Conservation (phyloP, 352 stramenopile genomes). For the Phytophthora pinifolia region DNA sequence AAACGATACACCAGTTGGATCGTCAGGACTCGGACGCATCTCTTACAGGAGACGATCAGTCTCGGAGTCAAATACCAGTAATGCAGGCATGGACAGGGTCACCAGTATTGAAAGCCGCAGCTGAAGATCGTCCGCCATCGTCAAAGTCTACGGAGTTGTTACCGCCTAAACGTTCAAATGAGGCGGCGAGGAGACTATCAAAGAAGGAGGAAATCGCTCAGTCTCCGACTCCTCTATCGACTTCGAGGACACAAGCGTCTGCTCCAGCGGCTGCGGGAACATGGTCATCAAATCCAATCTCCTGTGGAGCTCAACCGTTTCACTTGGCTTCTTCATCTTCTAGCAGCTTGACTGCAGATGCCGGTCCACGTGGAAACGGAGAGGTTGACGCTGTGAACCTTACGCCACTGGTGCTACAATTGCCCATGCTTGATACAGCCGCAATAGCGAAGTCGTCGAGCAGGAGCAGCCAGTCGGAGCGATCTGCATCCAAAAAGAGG, state of each 20-base stretch:
- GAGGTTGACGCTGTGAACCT: neutral
- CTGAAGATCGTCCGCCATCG: neutral
- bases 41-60: neutral
- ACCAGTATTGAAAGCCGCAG: conserved; percentile 7
- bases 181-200: neutral
- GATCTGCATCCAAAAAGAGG: conserved; percentile 17
- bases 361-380: neutral
- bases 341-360: neutral
- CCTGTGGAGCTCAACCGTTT: neutral
- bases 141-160: neutral
- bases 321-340: neutral
- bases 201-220: neutral
- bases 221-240: neutral
- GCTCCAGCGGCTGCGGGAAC: neutral
- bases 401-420: neutral
- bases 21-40: neutral
- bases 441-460: conserved; percentile 18
- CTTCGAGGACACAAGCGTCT: conserved; percentile 6
- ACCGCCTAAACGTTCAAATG: neutral
- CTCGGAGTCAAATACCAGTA: conserved; percentile 1
- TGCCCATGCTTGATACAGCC: conserved; percentile 2
- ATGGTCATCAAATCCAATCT: neutral
- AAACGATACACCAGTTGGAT: conserved; percentile 14
- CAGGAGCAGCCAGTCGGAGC: conserved; percentile 7
- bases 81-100: conserved; percentile 28